phyloP scores from a whole-genome alignment of 495 filamentous ascomycete species.

The Bombardia bombarda region DNA sequence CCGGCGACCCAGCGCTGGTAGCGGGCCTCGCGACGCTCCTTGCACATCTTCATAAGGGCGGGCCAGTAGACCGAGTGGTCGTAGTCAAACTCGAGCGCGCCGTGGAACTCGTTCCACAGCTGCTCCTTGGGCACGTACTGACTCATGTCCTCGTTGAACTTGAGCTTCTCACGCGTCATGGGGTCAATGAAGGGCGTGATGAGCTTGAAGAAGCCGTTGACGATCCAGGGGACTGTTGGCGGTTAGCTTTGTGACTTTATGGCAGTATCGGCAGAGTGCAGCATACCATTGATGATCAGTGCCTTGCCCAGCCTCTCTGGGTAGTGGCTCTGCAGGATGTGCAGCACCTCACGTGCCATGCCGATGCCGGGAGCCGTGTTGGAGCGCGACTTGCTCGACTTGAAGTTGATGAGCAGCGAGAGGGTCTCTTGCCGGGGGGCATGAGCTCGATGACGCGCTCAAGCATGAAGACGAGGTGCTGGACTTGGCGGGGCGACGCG shows the following conservation, averaged over 20 bases:
- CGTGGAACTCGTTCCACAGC: slow-evolving; percentile 62
- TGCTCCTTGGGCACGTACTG: slow-evolving; percentile 70
- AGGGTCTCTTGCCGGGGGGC: slow-evolving; percentile 77
- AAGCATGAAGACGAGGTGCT: slow-evolving; percentile 93
- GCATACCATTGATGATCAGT: slow-evolving; percentile 75
- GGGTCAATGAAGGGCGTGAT: slow-evolving; percentile 96
- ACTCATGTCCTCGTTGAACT: slow-evolving; percentile 83
- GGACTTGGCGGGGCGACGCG: slow-evolving; percentile 77
- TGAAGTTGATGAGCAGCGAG: slow-evolving; percentile 83
- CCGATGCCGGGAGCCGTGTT: slow-evolving; percentile 69
- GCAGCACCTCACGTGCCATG: slow-evolving; percentile 69
- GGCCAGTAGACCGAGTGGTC: slow-evolving; percentile 87
- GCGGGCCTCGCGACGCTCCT: slow-evolving; percentile 49
- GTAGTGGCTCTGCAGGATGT: slow-evolving; percentile 90
- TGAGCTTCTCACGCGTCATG: slow-evolving; percentile 79
- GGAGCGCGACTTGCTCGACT: slow-evolving; percentile 53
- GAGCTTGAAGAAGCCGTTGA: slow-evolving; percentile 87
- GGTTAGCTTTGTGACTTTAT: not conserved
- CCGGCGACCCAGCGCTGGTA: slow-evolving; percentile 65
- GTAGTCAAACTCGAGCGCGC: slow-evolving; percentile 72
- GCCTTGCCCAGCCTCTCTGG: slow-evolving; percentile 87
- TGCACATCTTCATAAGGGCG: slow-evolving; percentile 60
- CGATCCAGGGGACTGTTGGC: slow-evolving; percentile 69
- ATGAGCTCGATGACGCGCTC: slow-evolving; percentile 85
- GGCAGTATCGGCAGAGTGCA: not conserved